Evolutionary conservation across 2,329 filamentous ascomycete genomes (phyloP).

Genomic region (Thermothelomyces thermophilus): DNA sequence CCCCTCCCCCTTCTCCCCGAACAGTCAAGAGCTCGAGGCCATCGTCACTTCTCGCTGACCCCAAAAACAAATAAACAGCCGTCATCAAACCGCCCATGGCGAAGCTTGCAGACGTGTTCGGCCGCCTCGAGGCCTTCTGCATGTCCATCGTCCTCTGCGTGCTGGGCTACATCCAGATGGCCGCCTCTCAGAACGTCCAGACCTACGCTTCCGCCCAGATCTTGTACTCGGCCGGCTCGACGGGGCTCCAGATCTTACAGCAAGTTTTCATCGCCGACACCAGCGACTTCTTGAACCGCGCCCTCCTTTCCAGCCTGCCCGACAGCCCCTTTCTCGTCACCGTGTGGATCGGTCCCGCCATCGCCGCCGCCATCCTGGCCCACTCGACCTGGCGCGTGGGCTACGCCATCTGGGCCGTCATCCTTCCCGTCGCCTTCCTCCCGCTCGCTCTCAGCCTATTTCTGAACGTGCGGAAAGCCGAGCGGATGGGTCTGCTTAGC

Average conservation of each 20-base stretch:
- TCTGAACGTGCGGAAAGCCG: conserved; percentile 45
- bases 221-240: conserved; percentile 51
- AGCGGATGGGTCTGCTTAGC: conserved; percentile 40
- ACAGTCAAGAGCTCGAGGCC: not conserved
- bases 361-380: conserved; percentile 42
- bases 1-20: not conserved
- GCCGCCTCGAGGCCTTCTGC: conserved; percentile 52
- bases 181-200: conserved; percentile 46
- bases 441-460: conserved; percentile 48
- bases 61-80: too few species aligned
- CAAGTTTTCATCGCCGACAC: conserved; percentile 61
- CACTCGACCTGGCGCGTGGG: conserved; percentile 54
- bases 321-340: conserved; percentile 55
- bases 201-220: conserved; percentile 50
- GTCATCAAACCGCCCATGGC: conserved; percentile 56
- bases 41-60: conserved; percentile 1
- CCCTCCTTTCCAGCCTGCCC: conserved; percentile 51
- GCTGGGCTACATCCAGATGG: conserved; percentile 52
- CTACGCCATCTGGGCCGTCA: conserved; percentile 55
- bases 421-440: conserved; percentile 50
- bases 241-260: conserved; percentile 53
- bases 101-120: conserved; percentile 56
- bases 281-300: conserved; percentile 52
- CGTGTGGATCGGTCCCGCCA: conserved; percentile 52
- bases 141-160: conserved; percentile 48